These are phyloP conservation scores for Termitomyces sp. DNA, from an alignment of 768 basidiomycete species.

Conservation along the genomic window DNA sequence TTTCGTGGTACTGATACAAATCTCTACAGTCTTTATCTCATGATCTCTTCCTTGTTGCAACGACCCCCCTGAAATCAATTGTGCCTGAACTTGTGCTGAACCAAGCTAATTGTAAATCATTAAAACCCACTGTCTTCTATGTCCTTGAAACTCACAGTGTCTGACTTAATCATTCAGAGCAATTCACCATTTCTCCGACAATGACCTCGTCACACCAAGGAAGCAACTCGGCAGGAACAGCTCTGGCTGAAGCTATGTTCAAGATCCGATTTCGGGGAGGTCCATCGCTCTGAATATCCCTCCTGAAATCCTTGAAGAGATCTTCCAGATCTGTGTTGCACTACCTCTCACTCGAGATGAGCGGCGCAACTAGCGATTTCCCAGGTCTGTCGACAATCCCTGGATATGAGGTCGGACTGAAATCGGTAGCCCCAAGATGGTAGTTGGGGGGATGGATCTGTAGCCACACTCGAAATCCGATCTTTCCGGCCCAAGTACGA, in stretches of 20 bases:
- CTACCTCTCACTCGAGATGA: slow-evolving; percentile 5
- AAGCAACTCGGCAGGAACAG: background rate
- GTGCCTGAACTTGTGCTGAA: background rate
- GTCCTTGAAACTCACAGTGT: no score
- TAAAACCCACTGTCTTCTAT: background rate
- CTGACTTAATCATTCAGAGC: background rate
- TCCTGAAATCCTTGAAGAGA: slow-evolving; percentile 8
- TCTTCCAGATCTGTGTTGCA: slow-evolving; percentile 10
- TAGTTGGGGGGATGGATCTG: slow-evolving; percentile 5
- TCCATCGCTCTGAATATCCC: slow-evolving; percentile 6
- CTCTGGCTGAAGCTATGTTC: slow-evolving; percentile 2
- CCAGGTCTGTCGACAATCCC: slow-evolving; percentile 10
- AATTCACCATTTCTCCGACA: background rate
- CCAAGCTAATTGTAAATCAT: background rate
- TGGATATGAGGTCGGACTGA: slow-evolving; percentile 12
- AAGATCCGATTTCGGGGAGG: slow-evolving; percentile 4
- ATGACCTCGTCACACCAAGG: background rate
- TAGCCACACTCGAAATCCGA: slow-evolving; percentile 7
- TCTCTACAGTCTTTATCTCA: background rate
- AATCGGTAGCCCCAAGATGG: slow-evolving; percentile 7
- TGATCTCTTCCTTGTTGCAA: background rate
- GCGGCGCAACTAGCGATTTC: slow-evolving; percentile 10
- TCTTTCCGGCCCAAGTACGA: slow-evolving; percentile 6
- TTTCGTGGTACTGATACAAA: background rate
- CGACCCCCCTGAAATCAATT: background rate